Base-by-base conservation (phyloP, 148 eudicot genomes). In the Spergularia bocconei region DNA sequence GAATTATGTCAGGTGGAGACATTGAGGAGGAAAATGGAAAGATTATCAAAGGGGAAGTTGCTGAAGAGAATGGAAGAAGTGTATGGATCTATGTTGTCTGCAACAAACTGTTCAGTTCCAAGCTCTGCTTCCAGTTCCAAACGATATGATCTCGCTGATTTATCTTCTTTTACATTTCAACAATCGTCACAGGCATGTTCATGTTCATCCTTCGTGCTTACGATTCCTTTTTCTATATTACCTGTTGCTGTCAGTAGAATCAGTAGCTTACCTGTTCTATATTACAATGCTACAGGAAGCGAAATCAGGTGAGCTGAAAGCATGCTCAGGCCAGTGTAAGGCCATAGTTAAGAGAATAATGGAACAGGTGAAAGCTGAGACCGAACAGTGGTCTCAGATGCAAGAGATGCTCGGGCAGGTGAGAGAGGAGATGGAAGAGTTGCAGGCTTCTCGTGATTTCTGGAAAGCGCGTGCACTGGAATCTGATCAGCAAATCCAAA, bases 381-480 rank as follows among this genome's bases (percentile, higher is more conserved):
- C 94, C 33, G 92, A 92, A 73, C 98, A 96, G 33, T 96, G 99
- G 98, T 88, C 97, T 13, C 94, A 96, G 80, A 96, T 96, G 98
- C 99, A 96, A 84, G 89, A 85, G 68, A 92, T 96, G 99, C 67
- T 96, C 20, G 89, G 86, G 25, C 87, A 86, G 73, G 90, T 96
- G 15, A 85, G 86, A 71, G 80, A 81, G 48, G 99, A 96, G 79
- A 96, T 91, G 98, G 98, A 91, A 84, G 87, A 89, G 67, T 80
- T 92, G 47, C 93, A 92, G 80, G 85, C 84, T 29, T 91, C 98
- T 79, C 89, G 88, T 11, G 85, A 96, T 79, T 89, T 84, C 76
- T 96, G 99, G 99, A 88, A 96, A 83, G 75, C 84, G 25, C 90
- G 82, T 38, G 98, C 99, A 8, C 86, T 87, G 17, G 75, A 81